Conservation (phyloP, 345 rosid species). For the Ailanthus altissimus region DNA sequence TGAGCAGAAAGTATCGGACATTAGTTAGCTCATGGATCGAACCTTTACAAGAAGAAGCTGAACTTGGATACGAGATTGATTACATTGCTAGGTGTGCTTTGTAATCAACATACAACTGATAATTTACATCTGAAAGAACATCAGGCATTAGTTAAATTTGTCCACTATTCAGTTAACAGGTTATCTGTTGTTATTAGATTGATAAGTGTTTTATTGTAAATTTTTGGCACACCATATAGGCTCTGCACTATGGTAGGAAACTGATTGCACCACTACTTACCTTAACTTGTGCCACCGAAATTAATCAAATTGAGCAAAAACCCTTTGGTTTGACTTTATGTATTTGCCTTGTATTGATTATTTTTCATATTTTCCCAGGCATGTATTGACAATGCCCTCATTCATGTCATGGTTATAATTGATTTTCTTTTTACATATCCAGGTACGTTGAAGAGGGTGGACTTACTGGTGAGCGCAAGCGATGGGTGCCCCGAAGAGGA, state of each 20-base stretch:
- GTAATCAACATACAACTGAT: conserved; percentile 9
- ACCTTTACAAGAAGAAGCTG: conserved; percentile 97
- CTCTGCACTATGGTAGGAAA: neutral
- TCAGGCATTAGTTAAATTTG: neutral
- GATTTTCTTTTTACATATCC: conserved; percentile 23
- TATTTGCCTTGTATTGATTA: neutral
- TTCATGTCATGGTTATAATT: conserved; percentile 1
- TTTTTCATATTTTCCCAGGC: neutral
- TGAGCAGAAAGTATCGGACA: conserved; percentile 91
- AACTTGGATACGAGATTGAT: conserved; percentile 88
- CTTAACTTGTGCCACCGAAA: neutral
- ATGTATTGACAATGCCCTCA: neutral
- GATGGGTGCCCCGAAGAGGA: conserved; percentile 98
- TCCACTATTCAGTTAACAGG: too few relatives aligned
- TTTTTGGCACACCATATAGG: neutral
- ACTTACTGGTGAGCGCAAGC: conserved; percentile 94
- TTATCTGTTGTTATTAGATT: neutral
- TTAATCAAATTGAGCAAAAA: neutral
- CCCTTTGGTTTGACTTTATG: neutral
- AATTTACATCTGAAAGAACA: neutral
- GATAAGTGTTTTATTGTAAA: neutral
- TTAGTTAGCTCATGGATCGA: conserved; percentile 98
- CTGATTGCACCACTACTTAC: neutral
- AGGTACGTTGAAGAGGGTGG: conserved; percentile 95
- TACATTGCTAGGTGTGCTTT: conserved; percentile 76